Evolutionary conservation across 331 rosid species (phyloP).

Genomic region (Phaseolus coccineus): DNA sequence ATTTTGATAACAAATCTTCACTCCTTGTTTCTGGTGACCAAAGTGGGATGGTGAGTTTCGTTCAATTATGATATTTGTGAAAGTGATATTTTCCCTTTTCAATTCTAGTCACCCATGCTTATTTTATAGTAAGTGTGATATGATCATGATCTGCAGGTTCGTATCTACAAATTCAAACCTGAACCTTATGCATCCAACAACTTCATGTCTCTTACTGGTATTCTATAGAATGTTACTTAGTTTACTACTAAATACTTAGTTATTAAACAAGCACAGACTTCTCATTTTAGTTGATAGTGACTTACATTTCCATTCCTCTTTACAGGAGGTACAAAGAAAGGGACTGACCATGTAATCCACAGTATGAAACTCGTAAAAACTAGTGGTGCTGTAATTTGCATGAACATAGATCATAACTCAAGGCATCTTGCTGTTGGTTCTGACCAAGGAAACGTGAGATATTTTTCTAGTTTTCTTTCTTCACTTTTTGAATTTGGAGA

Average conservation of each 20-base stretch:
- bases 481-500: not conserved
- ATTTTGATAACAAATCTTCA: constrained; percentile 57
- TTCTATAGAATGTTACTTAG: constrained; percentile 27
- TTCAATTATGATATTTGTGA: constrained; percentile 28
- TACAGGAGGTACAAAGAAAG: constrained; percentile 78
- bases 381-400: constrained; percentile 67
- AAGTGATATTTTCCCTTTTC: constrained; percentile 2
- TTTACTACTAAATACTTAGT: not conserved
- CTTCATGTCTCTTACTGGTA: constrained; percentile 86
- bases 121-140: constrained; percentile 25
- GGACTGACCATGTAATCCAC: constrained; percentile 68
- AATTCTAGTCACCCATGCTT: not conserved
- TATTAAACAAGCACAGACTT: not conserved
- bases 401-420: constrained; percentile 60
- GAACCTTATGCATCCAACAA: constrained; percentile 72
- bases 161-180: constrained; percentile 77
- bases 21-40: constrained; percentile 91
- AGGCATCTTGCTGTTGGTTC: constrained; percentile 87
- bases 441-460: constrained; percentile 88
- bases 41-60: constrained; percentile 75
- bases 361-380: constrained; percentile 73
- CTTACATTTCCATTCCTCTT: constrained; percentile 35
- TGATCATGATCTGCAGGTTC: constrained; percentile 61
- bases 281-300: constrained; percentile 37
- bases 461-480: constrained; percentile 16